phyloP scores from a whole-genome alignment of 306 rosid genomes.

The Cicer cuneatum region DNA sequence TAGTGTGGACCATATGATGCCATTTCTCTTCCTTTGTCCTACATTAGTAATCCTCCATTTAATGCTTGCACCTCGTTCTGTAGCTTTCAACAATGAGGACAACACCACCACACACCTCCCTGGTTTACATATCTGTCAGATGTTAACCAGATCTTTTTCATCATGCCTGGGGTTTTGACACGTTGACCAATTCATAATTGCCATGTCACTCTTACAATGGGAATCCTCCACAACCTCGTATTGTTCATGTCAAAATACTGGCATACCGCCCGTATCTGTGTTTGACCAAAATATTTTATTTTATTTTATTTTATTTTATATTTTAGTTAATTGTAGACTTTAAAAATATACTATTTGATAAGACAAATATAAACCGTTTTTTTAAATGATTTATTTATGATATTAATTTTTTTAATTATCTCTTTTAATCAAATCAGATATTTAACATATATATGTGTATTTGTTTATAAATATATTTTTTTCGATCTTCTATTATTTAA shows the following conservation, averaged over 20 bases:
- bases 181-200: conserved; percentile 36
- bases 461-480: too few species aligned
- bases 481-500: too few species aligned
- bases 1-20: conserved; percentile 25
- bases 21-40: conserved; percentile 1
- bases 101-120: neutral
- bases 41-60: neutral
- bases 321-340: too few species aligned
- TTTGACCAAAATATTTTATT: conserved; percentile 27
- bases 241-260: conserved; percentile 33
- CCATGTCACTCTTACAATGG: conserved; percentile 19
- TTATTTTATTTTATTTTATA: neutral
- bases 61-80: conserved; percentile 38
- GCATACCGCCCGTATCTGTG: neutral
- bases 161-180: conserved; percentile 49
- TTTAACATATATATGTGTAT: too few species aligned
- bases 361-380: too few species aligned
- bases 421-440: too few species aligned
- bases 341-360: too few species aligned
- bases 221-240: conserved; percentile 15
- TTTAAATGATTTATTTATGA: too few species aligned
- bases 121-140: conserved; percentile 4
- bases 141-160: conserved; percentile 33
- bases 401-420: too few species aligned
- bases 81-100: conserved; percentile 41